Percentiles rank a stretch among this genome's conserved stretches.
Conservation (phyloP, 495 filamentous ascomycete species). For the Annulohypoxylon bovei region DNA sequence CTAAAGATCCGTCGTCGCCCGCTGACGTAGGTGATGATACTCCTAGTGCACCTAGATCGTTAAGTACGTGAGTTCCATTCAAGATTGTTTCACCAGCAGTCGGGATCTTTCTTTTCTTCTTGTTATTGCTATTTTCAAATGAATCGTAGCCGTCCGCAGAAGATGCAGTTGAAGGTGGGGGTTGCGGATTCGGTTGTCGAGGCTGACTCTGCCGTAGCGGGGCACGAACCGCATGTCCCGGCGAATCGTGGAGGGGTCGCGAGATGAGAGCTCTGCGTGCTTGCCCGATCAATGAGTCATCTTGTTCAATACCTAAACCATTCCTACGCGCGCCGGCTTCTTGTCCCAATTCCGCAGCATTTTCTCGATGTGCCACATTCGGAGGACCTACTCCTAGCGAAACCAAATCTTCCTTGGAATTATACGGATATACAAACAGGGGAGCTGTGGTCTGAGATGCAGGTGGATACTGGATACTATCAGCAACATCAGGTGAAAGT, state of each 20-base stretch:
- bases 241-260: conserved; percentile 40
- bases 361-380: conserved; percentile 43
- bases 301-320: conserved; percentile 49
- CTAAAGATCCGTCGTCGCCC: conserved; percentile 45
- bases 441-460: conserved; percentile 72
- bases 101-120: conserved; percentile 99
- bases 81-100: conserved; percentile 72
- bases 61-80: conserved; percentile 63
- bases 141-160: conserved; percentile 92
- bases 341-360: conserved; percentile 44
- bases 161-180: conserved; percentile 60
- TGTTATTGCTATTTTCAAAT: conserved; percentile 99
- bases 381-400: conserved; percentile 34
- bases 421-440: conserved; percentile 79
- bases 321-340: conserved; percentile 43
- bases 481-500: conserved; percentile 82
- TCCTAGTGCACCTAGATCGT: conserved; percentile 53
- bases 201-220: conserved; percentile 44
- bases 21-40: conserved; percentile 36
- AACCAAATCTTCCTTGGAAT: conserved; percentile 51
- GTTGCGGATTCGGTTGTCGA: conserved; percentile 56
- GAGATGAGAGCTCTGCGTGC: conserved; percentile 39
- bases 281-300: conserved; percentile 48
- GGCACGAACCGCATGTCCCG: conserved; percentile 40
- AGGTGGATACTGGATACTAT: conserved; percentile 82